Evolutionary conservation across 768 basidiomycete species (phyloP).

Genomic region (Galerina marginata): DNA sequence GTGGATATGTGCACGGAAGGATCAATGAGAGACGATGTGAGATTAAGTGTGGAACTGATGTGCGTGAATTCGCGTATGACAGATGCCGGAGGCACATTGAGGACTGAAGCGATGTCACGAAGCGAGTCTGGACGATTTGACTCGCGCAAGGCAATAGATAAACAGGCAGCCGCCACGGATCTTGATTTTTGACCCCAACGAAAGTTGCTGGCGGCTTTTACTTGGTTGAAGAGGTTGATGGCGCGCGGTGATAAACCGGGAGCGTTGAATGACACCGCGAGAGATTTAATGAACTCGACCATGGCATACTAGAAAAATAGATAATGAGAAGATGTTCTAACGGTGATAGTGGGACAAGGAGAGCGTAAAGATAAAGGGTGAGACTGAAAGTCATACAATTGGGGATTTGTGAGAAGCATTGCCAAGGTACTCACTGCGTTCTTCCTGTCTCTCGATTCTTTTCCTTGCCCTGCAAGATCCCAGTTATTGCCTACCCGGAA

Average conservation of each 20-base stretch:
- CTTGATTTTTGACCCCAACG: constrained; percentile 81
- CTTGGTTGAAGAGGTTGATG: constrained; percentile 69
- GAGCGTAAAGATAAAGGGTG: constrained; percentile 19
- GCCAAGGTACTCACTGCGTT: constrained; percentile 56
- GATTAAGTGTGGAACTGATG: constrained; percentile 55
- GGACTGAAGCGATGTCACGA: constrained; percentile 69
- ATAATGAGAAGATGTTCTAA: constrained; percentile 19
- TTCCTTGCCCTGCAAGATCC: constrained; percentile 69
- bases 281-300: constrained; percentile 62
- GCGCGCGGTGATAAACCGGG: constrained; percentile 71
- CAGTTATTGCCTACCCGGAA: constrained; percentile 57
- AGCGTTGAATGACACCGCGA: constrained; percentile 62
- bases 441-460: constrained; percentile 65
- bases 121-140: constrained; percentile 70
- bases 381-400: constrained; percentile 19
- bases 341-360: constrained; percentile 18
- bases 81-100: constrained; percentile 55
- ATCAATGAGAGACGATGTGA: constrained; percentile 60
- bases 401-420: constrained; percentile 18
- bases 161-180: constrained; percentile 68
- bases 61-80: constrained; percentile 62
- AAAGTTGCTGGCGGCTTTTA: constrained; percentile 60
- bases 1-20: constrained; percentile 63
- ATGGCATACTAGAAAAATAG: constrained; percentile 58
- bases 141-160: constrained; percentile 76